Evolutionary conservation across 768 basidiomycete genomes (phyloP).

Genomic region (Agrocybe chaxingu): DNA sequence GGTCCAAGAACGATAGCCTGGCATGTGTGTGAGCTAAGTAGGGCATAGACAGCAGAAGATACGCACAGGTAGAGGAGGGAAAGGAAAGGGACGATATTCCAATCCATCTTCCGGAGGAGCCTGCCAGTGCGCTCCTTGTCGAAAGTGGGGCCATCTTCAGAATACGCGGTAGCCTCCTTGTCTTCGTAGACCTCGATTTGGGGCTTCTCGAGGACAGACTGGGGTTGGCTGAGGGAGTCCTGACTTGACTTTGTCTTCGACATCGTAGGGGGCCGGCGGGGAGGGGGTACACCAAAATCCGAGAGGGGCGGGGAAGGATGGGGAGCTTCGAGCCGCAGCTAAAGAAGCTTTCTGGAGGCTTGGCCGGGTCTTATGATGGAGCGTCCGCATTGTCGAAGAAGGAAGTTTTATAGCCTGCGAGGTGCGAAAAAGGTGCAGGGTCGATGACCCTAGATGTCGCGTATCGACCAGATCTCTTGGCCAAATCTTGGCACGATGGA

Average conservation of each 20-base stretch:
- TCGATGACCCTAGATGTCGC: neutral
- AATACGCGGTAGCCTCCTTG: neutral
- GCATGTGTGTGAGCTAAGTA: neutral
- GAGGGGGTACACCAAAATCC: neutral
- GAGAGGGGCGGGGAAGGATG: neutral
- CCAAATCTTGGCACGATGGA: constrained; percentile 1
- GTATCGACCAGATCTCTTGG: constrained; percentile 10
- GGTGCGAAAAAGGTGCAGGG: constrained; percentile 4
- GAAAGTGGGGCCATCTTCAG: constrained; percentile 13
- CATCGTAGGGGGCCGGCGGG: constrained; percentile 12
- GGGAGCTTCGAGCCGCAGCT: neutral
- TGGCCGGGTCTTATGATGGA: constrained; percentile 12
- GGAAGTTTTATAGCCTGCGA: constrained; percentile 3
- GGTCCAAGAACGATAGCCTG: constrained; percentile 30
- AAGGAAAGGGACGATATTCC: constrained; percentile 29
- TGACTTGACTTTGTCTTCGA: constrained; percentile 15
- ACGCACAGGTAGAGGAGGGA: constrained; percentile 27
- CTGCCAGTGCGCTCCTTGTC: constrained; percentile 4
- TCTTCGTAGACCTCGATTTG: constrained; percentile 1
- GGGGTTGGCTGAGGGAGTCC: constrained; percentile 1
- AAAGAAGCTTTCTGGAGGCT: constrained; percentile 4
- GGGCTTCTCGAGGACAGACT: constrained; percentile 12
- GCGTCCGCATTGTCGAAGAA: constrained; percentile 7
- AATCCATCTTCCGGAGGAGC: constrained; percentile 29
- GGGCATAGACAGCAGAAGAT: neutral